Base-by-base conservation (phyloP, 2,329 filamentous ascomycete genomes). In the Alternaria arborescens region DNA sequence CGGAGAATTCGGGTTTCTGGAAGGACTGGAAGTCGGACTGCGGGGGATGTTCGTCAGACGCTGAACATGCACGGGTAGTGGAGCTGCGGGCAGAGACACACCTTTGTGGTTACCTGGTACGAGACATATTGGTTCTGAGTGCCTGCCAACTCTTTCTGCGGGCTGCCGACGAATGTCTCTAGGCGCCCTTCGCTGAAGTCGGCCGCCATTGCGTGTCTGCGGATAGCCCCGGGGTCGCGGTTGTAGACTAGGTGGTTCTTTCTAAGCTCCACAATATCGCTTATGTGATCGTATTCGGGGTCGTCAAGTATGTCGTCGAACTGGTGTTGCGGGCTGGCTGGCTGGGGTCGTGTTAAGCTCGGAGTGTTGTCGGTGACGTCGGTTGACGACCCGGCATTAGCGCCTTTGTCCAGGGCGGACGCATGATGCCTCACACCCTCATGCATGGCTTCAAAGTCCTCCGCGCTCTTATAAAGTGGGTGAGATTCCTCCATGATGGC, bases 111-210 rank as follows among this genome's bases (percentile, higher is more conserved):
- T 67, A 99, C 92, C 51, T 96, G 85, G 78, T 99, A 99, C 11
- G 95, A 98, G 60, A 98, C 91, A 81, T 97, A 99, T 55, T 93
- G 91, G 80, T 97, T 95, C 80, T 97, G 97, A 60, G 94, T 96
- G 48, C 95, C 94, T 74, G 97, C 93, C 74, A 94, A 95, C 83
- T 98, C 95, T 81, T 97, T 98, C 79, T 94, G 87, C 20, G 95
- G 93, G 60, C 89, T 87, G 55, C 88, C 88, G 18, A 99, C 94
- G 18, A 83, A 88, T 77, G 94, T 97, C 75, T 97, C 91, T 43
- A 99, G 85, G 58, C 87, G 86, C 68, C 96, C 94, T 67, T 88
- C 84, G 64, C 68, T 72, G 70, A 77, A 78, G 67, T 78, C 75
- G 41, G 67, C 70, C 8, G 72, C 70, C 74, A 77, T 77, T 67